These are phyloP conservation scores for Pseudogymnoascus sp. DNA, from an alignment of 2,329 filamentous ascomycete species.

Conservation along the genomic window DNA sequence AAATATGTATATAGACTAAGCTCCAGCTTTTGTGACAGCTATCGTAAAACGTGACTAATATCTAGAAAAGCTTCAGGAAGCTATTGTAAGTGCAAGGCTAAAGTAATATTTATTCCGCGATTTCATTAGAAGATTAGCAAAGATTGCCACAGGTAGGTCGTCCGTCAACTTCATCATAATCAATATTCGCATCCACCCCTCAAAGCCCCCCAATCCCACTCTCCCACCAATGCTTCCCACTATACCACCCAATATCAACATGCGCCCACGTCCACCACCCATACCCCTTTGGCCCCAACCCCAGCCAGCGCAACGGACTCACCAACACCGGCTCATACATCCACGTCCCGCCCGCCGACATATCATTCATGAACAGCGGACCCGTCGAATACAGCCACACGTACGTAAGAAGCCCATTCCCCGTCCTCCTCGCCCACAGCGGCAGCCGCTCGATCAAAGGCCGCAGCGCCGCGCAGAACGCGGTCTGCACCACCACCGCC, in stretches of 20 bases:
- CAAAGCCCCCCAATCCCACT: slow-evolving; percentile 33
- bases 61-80: too few species aligned
- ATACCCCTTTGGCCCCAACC: slow-evolving; percentile 53
- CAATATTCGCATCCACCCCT: not conserved
- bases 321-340: slow-evolving; percentile 75
- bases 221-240: slow-evolving; percentile 57
- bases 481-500: slow-evolving; percentile 56
- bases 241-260: slow-evolving; percentile 46
- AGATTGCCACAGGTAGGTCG: not conserved
- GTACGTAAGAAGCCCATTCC: slow-evolving; percentile 56
- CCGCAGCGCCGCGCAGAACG: slow-evolving; percentile 32
- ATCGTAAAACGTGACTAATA: not conserved
- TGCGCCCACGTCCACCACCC: slow-evolving; percentile 61
- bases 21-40: not conserved
- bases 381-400: slow-evolving; percentile 63
- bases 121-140: not conserved
- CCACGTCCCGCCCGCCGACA: slow-evolving; percentile 68
- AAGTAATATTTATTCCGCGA: not conserved
- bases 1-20: not conserved
- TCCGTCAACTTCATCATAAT: not conserved
- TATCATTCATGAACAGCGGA: slow-evolving; percentile 64
- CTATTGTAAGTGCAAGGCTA: not conserved
- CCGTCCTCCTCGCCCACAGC: slow-evolving; percentile 37
- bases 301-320: slow-evolving; percentile 60
- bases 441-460: slow-evolving; percentile 35